Base-by-base conservation (phyloP, 805 yeast species). In the Lipomyces orientalis region DNA sequence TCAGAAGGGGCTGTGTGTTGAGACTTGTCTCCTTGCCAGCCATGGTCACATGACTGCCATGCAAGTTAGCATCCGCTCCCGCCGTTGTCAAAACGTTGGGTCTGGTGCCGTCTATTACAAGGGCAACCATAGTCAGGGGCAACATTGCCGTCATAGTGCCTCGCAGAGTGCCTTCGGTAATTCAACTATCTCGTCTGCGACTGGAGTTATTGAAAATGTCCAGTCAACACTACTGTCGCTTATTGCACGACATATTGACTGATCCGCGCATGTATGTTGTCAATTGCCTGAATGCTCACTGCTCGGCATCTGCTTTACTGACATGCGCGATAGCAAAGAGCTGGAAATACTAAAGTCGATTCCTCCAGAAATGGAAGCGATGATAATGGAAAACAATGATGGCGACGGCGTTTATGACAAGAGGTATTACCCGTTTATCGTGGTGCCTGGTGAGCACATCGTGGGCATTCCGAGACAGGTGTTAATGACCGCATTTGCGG, bases 381-480 rank as follows among this genome's bases (percentile, higher is more conserved):
- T 58, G 54, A 52, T 66, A 6, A 54, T 35, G 22, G 25, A 51
- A 1, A 54, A 39, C 12, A 37, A 43, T 10, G 63, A 61, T 34
- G 60, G 51, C 29, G 60, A 39, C 14, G 64, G 59, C 31, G 65
- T 55, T 12, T 69, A 69, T 46, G 60, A 60, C 33, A 54, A 43
- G 31, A 12, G 12, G 16, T 67, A 54, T 31, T 58, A 54, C 51
- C 72, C 72, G 16, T 34, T 69, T 12, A 39, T 69, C 25, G 71
- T 67, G 31, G 68, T 69, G 33, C 62, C 66, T 31, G 14, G 34
- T 31, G 71, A 71, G 58, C 52, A 56, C 19, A 16, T 69, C 10
- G 64, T 65, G 19, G 73, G 73, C 4, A 64, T 71, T 14, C 67
- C 73, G 6, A 61, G 64, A 46, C 33, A 4, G 31, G 31, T 19